Evolutionary conservation across 2,329 filamentous ascomycete genomes (phyloP), one percentile per base, ranked within the genome.

Genomic region (Aspergillus sp.): DNA sequence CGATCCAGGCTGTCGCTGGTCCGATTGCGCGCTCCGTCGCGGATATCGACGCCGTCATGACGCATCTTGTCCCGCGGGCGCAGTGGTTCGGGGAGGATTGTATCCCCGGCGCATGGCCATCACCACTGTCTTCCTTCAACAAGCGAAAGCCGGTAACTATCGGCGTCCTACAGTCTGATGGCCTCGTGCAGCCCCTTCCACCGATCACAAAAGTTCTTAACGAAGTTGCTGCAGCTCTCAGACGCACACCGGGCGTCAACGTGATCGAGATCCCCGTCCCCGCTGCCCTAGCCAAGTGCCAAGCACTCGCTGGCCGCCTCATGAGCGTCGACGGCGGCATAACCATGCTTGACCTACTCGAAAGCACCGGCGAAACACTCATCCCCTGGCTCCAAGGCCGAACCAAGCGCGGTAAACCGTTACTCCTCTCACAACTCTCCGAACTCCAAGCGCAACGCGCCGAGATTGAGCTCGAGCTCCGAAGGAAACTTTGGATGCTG

Each of bases 321-420:
- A 85, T 89, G 74, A 82, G 82, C 25, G 76, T 86, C 11, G 85
- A 89, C 68, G 87, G 87, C 13, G 81, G 77, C 1, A 81, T 82
- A 9, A 69, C 71, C 50, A 85, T 87, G 79, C 82, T 87, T 57
- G 82, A 87, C 69, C 76, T 86, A 6, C 75, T 89, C 25, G 84
- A 86, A 56, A 72, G 77, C 11, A 85, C 80, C 3, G 77, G 76
- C 6, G 87, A 89, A 65, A 84, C 85, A 0, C 74, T 88, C 1
- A 87, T 83, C 13, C 84, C 84, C 1, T 89, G 86, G 85, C 79
- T 89, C n/a, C 74, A 77, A 41, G 79, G 77, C 2, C 79, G 85
- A 4, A 74, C 87, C 46, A 79, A 77, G 43, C 80, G 84, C 8
- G 81, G 82, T 49, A 76, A 79, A 2, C 77, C 79, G 7, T 77